Evolutionary conservation across 2,329 filamentous ascomycete species (phyloP), one percentile per base, ranked within the genome.

Genomic region (Aspergillus felis): DNA sequence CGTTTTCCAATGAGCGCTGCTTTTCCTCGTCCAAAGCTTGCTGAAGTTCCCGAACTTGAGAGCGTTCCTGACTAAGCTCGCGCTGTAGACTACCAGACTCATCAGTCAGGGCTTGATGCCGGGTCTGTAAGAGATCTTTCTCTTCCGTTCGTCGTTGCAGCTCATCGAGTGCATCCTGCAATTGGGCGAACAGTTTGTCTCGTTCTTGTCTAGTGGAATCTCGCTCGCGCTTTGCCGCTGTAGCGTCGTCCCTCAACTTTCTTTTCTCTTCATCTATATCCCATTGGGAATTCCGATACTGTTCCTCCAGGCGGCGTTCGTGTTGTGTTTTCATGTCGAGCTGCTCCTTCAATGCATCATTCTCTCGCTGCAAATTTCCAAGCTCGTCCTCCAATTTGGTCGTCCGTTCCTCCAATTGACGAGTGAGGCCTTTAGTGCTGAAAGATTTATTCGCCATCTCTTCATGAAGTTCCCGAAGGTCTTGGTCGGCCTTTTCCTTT

Each of bases 371-470:
- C 53, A 84, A 68, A 2, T 76, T 69, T 48, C 84, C 83, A 5
- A 91, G 75, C 57, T 92, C 88, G 49, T 83, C 78, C 64, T 92
- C 87, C 9, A 92, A 76, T 32, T 85, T 84, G 53, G 79, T 76
- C 8, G 85, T 77, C 71, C 86, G 90, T 63, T 90, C 88, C 66
- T 92, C 88, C 20, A 91, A 81, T 72, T 92, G 89, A 32, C 88
- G 84, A 53, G 85, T 89, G 8, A 91, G 79, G 2, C 87, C 88
- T 68, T 89, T 91, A 12, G 88, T 89, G 54, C 85, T 85, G 41
- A 91, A 82, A 0, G 89, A 92, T 65, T 91, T 92, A 74, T 92
- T 87, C 24, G 88, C 83, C 82, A 92, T 85, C 66, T 92, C 89
- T 54, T 90, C 87, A 60, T 90, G 88, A 25, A 92, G 79, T 56